phyloP scores from a whole-genome alignment of 208 protist species.

The Acanthamoeba sp. region DNA sequence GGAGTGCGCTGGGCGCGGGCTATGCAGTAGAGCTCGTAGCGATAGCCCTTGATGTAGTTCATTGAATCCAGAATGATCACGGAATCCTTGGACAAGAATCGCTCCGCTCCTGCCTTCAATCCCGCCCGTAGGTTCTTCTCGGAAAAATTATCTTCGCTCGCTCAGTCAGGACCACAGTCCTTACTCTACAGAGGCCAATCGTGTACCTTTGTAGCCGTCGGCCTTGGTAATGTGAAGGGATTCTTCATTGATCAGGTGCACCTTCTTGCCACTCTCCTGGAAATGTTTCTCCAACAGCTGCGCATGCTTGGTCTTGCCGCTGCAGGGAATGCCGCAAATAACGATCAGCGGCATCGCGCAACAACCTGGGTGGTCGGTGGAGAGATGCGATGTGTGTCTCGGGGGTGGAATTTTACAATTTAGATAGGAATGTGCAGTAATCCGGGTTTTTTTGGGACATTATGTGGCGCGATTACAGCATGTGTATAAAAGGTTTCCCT shows the following conservation, averaged over 20 bases:
- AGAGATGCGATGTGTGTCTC: constrained; percentile 11
- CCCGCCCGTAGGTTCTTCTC: constrained; percentile 83
- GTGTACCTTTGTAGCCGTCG: constrained; percentile 80
- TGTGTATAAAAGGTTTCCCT: too few species aligned
- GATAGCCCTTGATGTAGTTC: constrained; percentile 91
- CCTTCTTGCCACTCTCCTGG: constrained; percentile 75
- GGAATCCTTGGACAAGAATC: constrained; percentile 75
- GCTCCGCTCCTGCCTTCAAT: constrained; percentile 82
- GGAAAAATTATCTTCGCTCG: constrained; percentile 13
- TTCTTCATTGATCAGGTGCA: constrained; percentile 86
- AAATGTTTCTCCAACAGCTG: constrained; percentile 67
- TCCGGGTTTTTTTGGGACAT: too few species aligned
- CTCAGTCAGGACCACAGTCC: not conserved
- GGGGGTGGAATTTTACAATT: too few species aligned
- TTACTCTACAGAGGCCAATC: not conserved
- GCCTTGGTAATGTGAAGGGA: constrained; percentile 76
- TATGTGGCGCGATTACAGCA: too few species aligned
- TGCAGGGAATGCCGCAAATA: constrained; percentile 78
- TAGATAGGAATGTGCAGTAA: too few species aligned
- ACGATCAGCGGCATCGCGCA: constrained; percentile 79
- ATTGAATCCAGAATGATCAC: constrained; percentile 87
- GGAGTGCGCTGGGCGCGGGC: constrained; percentile 63
- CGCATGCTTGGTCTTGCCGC: constrained; percentile 76
- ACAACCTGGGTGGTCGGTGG: not conserved
- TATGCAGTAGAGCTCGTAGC: constrained; percentile 89